Evolutionary conservation across 441 rosid genomes (phyloP), one percentile per base, ranked within the genome.

Genomic region (Theobroma grandiflorum): DNA sequence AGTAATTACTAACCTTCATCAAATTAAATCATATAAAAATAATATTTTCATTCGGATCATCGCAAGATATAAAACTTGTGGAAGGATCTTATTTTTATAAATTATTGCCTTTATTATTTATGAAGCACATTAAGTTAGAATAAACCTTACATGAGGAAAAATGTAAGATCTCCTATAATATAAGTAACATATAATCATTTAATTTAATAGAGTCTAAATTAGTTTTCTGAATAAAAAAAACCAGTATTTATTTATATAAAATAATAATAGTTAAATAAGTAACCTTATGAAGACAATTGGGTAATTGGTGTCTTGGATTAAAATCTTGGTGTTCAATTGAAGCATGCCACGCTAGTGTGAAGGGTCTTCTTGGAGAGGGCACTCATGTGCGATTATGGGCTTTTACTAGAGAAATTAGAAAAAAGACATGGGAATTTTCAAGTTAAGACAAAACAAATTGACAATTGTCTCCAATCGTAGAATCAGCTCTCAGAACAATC

Each of bases 371-470:
- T 6, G 42, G 59, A 45, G 5, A 22, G 22, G 20, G 3, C n/a
- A 31, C 16, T 33, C n/a, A 31, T 72, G 75, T 26, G 75, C 63
- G 33, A 11, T 47, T 12, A 40, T 76, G 80, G 83, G 73, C 40
- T 76, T 50, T 78, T 42, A 31, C 61, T 20, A 5, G 2, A 26
- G 1, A 26, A 26, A 26, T 26, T 1, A n/a, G 31, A 45, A 69
- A 72, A 57, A 55, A 10, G 4, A 0, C 0, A 0, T 4, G 3
- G 49, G 68, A 82, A 53, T 72, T 59, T 72, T 4, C 10, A 40
- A 22, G 57, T 69, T 69, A 22, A 42, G 76, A 74, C 79, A 67
- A 72, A 74, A 57, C 82, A 47, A 61, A 78, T 66, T 82, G 61
- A 78, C 85, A 73, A 6, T 26, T 12, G 58, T 78, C 67, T 63